Evolutionary conservation across 768 basidiomycete species (phyloP).

Genomic region (Rhodotorula toruloides): DNA sequence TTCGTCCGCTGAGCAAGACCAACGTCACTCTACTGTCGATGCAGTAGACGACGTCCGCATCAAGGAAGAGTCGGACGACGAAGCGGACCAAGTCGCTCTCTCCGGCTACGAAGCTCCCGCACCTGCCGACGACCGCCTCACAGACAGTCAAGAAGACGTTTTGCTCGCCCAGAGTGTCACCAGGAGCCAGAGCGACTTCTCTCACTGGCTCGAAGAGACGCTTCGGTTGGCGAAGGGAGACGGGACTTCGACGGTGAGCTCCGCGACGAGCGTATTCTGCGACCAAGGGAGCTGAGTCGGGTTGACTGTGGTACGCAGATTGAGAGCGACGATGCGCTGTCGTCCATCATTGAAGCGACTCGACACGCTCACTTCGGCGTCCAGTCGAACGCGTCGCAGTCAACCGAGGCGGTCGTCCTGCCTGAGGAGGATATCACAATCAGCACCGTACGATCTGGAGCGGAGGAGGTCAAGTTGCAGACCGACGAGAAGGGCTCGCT

Average conservation of each 20-base stretch:
- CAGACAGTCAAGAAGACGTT: constrained; percentile 23
- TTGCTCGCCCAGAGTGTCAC: constrained; percentile 8
- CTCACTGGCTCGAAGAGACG: constrained; percentile 23
- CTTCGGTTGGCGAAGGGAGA: constrained; percentile 3
- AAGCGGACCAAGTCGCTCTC: not conserved
- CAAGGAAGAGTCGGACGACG: constrained; percentile 6
- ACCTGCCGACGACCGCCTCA: not conserved
- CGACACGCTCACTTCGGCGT: not conserved
- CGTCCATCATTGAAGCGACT: constrained; percentile 22
- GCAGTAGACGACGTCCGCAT: not conserved
- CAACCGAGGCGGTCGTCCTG: not conserved
- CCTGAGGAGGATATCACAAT: not conserved
- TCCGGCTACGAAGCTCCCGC: not conserved
- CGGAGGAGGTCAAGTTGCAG: not conserved
- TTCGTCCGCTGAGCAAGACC: not conserved
- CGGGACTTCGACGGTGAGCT: constrained; percentile 13
- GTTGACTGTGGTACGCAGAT: constrained; percentile 1
- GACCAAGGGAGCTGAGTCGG: not conserved
- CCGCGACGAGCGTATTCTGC: too few species aligned
- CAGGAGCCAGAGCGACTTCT: constrained; percentile 26
- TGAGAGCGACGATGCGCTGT: constrained; percentile 24
- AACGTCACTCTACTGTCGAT: not conserved
- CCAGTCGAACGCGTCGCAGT: not conserved
- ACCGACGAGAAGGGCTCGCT: not conserved
- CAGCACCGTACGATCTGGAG: not conserved